Evolutionary conservation across 805 yeast species (phyloP), one percentile per base, ranked within the genome.

Genomic region (Wickerhamiella australiensis): DNA sequence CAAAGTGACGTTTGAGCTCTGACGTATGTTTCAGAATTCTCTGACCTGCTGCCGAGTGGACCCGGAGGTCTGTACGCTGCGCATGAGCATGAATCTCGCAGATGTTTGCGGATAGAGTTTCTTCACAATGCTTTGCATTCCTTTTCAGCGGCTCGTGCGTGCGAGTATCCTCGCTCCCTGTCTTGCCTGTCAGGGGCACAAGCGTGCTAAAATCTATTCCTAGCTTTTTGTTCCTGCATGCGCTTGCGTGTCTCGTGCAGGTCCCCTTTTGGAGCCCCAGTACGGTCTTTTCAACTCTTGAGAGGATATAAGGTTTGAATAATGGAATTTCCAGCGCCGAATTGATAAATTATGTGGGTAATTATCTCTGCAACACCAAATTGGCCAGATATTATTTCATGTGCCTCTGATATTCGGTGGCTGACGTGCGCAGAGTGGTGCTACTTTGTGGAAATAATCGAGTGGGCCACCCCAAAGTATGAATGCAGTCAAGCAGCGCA

Each of bases 181-280:
- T 33, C 38, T 33, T 33, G 38, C 38, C 38, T 33, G 21, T 17
- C 20, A 33, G 18, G 18, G 18, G 11, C 38, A 33, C 20, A 15
- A n/a, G 38, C 29, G 7, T 7, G 33, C 13, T 29, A 29, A 33
- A 33, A 33, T 33, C 38, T 33, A 33, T 38, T 21, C 42, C 42
- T 38, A 22, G 27, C 42, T 38, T 38, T 38, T 38, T 38, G 42
- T 38, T 21, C 42, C 42, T 38, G 42, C 42, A 38, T 38, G 42
- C 26, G 5, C 42, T 11, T 38, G 42, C 42, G 26, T 18, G 12
- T 33, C 20, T n/a, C 18, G 9, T 33, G 38, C 38, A 33, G 38
- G 20, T 33, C n/a, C 15, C 20, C 7, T 11, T 33, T 8, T 5
- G n/a, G 5, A 9, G 18, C 15, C 9, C 18, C 6, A 9, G 11